Base-by-base conservation (phyloP, 83 land plant species). In the Picea abies region DNA sequence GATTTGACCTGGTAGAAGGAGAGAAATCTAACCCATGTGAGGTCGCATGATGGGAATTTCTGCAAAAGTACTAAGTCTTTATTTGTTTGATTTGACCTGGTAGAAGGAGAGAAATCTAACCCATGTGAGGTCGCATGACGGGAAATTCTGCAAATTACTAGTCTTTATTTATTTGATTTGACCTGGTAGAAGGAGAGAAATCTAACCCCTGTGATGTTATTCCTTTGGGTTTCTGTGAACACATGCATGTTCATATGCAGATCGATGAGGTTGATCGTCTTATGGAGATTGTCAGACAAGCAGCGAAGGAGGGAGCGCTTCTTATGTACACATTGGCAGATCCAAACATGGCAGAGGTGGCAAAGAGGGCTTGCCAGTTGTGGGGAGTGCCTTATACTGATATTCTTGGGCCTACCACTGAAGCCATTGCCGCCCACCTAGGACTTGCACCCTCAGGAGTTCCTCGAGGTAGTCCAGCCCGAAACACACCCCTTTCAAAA, bases 271-370 rank as follows among this genome's bases (percentile, higher is more conserved):
- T 90, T 8, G 97, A 92, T 29, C 81, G 87, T 22, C 78, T 97
- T 68, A 70, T 94, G 90, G 97, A 91, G 81, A 87, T 97, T 9
- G 81, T 97, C n/a, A 92, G 89, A 75, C 96, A 97, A 84, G 99
- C 98, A 37, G 97, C 93, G 32, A 91, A 85, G 80, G 99, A 92
- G 83, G 92, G 89, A 63, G 99, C 98, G 10, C 80, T 93, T 52
- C 69, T 97, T 20, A 86, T 96, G 52, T 97, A 92, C 85, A 97
- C 99, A 26, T 83, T 97, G 71, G 99, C 96, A 5, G 99, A 97
- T 80, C 93, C 97, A 9, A 76, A 83, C 69, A 94, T 96, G 96
- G 95, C 96, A 32, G 98, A 96, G 29, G 87, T 94, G 23, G 98
- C 99, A 19, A 88, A 87, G 63, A 83, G 88, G 44, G 99, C 98